Conservation (phyloP, 495 filamentous ascomycete species). For the Durotheca rogersii region DNA sequence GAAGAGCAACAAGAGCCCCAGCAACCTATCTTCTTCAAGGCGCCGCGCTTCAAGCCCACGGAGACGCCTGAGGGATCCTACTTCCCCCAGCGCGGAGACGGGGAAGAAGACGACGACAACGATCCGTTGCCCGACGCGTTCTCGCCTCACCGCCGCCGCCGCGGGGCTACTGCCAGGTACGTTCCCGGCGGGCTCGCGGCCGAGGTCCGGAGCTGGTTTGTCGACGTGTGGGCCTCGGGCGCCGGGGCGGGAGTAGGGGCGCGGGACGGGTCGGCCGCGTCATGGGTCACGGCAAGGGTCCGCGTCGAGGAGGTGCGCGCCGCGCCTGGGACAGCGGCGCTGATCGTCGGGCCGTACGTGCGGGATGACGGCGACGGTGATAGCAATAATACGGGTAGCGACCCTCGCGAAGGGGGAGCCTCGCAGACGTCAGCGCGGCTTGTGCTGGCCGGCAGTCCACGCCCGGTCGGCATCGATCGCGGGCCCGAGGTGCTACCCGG, state of each 20-base stretch:
- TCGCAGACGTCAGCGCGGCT: constrained; percentile 6
- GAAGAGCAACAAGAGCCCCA: background rate
- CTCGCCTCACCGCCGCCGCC: constrained; percentile 44
- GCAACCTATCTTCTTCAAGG: constrained; percentile 39
- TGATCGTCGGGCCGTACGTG: constrained; percentile 33
- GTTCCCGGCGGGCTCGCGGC: constrained; percentile 45
- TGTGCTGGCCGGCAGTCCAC: constrained; percentile 46
- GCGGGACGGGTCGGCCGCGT: constrained; percentile 6
- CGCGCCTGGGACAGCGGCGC: constrained; percentile 51
- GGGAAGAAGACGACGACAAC: too few relatives aligned
- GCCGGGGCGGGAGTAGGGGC: constrained; percentile 14
- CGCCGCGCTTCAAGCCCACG: constrained; percentile 45
- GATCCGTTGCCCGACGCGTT: constrained; percentile 40
- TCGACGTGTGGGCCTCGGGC: constrained; percentile 41
- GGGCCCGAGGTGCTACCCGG: constrained; percentile 30
- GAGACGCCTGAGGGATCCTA: constrained; percentile 24
- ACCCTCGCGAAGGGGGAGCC: background rate
- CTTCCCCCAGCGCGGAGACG: too few relatives aligned
- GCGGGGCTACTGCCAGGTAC: constrained; percentile 44
- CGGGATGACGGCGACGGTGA: background rate
- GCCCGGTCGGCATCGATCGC: constrained; percentile 27
- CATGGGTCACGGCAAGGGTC: constrained; percentile 29
- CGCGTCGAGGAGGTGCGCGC: constrained; percentile 41
- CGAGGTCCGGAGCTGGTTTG: constrained; percentile 48
- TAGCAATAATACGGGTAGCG: too few relatives aligned